Evolutionary conservation across 2,329 filamentous ascomycete species (phyloP), one percentile per base, ranked within the genome.

Genomic region (Venturiaceae sp.): DNA sequence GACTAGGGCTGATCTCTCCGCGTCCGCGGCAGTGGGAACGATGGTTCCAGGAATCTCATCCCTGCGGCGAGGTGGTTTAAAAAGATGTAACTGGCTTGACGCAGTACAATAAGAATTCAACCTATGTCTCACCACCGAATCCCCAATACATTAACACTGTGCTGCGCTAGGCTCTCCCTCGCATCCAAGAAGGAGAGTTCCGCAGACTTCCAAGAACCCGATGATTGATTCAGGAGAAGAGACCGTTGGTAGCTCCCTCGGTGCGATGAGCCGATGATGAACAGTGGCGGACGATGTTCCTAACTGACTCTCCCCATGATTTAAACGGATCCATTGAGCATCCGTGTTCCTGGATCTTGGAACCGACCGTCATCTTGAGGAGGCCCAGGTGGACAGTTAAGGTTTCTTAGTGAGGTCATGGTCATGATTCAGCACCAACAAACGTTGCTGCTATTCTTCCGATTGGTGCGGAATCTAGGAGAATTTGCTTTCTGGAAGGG

Each of bases 1-100:
- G 32, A 53, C 52, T 53, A 53, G 32, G 52, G 52, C 52, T 53
- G 52, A 37, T 23, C 30, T 53, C 34, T 53, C 52, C 52, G 34
- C 52, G 13, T 34, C 52, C 32, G 52, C 52, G 52, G 52, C 1
- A 16, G 32, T 53, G 52, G 30, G 32, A 19, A 19, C 26, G 26
- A 16, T 26, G 23, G 16, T 11, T 36, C 52, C 30, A 53, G 30
- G 30, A 1, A 36, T 34, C 32, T 36, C 52, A 53, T 53, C 52
- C 52, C 52, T 37, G 52, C 34, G 21, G 23, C 13, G 34, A 53
- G 52, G 32, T 50, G 44, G n/a, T 30, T 13, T 9, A 30, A 47
- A 16, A 26, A 47, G 41, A 14, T 28, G 41, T 26, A 28, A 13
- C 41, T 28, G 41, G 41, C 41, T 47, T 47, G 21, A 28, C 41